Evolutionary conservation across 83 land plant species (phyloP).

Genomic region (Isoetes engelmannii): DNA sequence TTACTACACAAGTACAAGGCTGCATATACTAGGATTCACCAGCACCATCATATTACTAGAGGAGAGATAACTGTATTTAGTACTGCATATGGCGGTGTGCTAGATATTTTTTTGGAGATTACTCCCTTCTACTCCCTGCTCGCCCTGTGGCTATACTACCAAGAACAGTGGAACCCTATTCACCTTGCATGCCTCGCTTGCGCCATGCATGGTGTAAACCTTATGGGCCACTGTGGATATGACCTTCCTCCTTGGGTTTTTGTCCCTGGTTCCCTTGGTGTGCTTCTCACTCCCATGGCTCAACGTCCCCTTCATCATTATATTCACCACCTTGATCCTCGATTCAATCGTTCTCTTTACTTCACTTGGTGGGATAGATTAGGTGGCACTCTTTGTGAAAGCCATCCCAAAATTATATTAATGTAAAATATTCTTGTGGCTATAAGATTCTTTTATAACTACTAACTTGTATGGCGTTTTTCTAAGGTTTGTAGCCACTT

Average conservation of each 20-base stretch:
- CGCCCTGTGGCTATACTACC: constrained; percentile 14
- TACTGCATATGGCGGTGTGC: constrained; percentile 35
- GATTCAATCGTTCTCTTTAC: constrained; percentile 32
- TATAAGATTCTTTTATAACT: no score
- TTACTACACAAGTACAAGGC: constrained; percentile 25
- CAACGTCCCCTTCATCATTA: constrained; percentile 37
- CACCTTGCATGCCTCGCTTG: constrained; percentile 17
- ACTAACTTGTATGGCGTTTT: no score
- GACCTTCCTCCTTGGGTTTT: constrained; percentile 33
- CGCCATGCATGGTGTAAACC: constrained; percentile 32
- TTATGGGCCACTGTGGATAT: constrained; percentile 47
- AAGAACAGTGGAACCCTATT: constrained; percentile 25
- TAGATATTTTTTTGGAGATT: constrained; percentile 28
- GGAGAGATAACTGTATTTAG: constrained; percentile 34
- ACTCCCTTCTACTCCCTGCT: constrained; percentile 26
- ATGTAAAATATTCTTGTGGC: neutral
- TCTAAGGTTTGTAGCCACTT: no score
- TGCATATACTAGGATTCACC: constrained; percentile 25
- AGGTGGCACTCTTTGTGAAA: constrained; percentile 23
- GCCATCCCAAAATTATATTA: constrained; percentile 25
- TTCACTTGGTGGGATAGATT: constrained; percentile 46
- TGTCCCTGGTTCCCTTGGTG: constrained; percentile 33
- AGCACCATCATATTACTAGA: constrained; percentile 31
- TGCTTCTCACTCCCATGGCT: constrained; percentile 31
- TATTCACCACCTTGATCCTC: constrained; percentile 36